phyloP scores from a whole-genome alignment of 768 basidiomycete species.

The Mycena polygramma region DNA sequence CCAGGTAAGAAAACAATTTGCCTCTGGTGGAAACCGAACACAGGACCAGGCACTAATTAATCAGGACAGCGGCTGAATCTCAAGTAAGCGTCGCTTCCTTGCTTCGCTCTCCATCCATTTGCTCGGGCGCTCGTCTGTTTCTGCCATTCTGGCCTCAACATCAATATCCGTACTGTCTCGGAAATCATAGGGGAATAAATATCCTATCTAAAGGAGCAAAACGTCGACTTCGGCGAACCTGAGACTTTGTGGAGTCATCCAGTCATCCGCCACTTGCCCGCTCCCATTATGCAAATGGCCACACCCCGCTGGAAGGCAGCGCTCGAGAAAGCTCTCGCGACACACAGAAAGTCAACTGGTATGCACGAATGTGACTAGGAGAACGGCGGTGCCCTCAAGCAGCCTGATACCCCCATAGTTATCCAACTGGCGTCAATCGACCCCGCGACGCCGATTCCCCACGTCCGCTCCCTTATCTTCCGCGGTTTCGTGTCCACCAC shows the following conservation, averaged over 20 bases:
- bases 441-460: conserved; percentile 56
- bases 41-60: no score
- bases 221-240: conserved; percentile 17
- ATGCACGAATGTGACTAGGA: conserved; percentile 45
- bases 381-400: neutral
- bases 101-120: no score
- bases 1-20: no score
- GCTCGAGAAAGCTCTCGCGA: conserved; percentile 57
- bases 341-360: conserved; percentile 57
- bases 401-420: conserved; percentile 51
- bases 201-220: neutral
- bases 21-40: no score
- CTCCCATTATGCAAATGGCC: conserved; percentile 32
- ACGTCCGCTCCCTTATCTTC: conserved; percentile 76
- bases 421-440: conserved; percentile 73
- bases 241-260: conserved; percentile 27
- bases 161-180: no score
- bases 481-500: conserved; percentile 66
- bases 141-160: no score
- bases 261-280: conserved; percentile 3
- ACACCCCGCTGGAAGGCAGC: conserved; percentile 63
- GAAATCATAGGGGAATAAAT: neutral
- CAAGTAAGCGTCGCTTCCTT: no score
- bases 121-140: no score
- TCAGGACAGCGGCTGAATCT: no score